Evolutionary conservation across 495 filamentous ascomycete species (phyloP).

Genomic region (Staphylotrichum longicolle): DNA sequence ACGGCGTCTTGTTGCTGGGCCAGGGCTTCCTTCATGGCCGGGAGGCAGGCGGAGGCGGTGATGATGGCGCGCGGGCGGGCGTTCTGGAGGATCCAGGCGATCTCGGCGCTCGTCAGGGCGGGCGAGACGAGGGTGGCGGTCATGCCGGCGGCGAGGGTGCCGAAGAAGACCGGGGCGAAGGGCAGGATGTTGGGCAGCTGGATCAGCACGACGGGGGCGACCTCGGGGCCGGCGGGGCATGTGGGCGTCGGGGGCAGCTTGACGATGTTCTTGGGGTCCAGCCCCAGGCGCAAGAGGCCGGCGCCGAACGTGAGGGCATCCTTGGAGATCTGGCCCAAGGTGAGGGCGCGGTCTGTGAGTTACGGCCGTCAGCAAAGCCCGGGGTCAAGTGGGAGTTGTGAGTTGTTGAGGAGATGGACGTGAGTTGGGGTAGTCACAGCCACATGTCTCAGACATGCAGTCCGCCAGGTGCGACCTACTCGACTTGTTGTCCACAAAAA

Average conservation of each 20-base stretch:
- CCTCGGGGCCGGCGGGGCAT: conserved; percentile 32
- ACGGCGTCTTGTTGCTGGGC: conserved; percentile 22
- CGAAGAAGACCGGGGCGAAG: conserved; percentile 32
- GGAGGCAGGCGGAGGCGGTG: conserved; percentile 31
- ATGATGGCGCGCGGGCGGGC: conserved; percentile 34
- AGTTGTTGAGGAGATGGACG: too few relatives aligned
- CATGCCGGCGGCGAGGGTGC: conserved; percentile 31
- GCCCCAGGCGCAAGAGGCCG: conserved; percentile 27
- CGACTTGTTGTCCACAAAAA: conserved; percentile 35
- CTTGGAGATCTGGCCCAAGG: conserved; percentile 25
- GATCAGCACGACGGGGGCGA: conserved; percentile 37
- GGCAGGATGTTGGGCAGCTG: conserved; percentile 37
- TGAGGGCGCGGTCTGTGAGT: conserved; percentile 29
- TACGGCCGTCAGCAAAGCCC: background rate
- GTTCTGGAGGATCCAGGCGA: conserved; percentile 38
- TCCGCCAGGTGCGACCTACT: conserved; percentile 16
- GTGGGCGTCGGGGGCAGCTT: conserved; percentile 35
- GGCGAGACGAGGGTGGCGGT: conserved; percentile 39
- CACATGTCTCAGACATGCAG: too few relatives aligned
- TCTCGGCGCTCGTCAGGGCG: conserved; percentile 36
- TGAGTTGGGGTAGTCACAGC: too few relatives aligned
- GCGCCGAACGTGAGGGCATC: conserved; percentile 30
- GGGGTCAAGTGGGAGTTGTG: too few relatives aligned
- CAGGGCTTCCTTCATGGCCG: conserved; percentile 31
- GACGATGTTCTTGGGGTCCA: conserved; percentile 25